phyloP scores from a whole-genome alignment of 257 asterid species.

The Solanum lignicaule region DNA sequence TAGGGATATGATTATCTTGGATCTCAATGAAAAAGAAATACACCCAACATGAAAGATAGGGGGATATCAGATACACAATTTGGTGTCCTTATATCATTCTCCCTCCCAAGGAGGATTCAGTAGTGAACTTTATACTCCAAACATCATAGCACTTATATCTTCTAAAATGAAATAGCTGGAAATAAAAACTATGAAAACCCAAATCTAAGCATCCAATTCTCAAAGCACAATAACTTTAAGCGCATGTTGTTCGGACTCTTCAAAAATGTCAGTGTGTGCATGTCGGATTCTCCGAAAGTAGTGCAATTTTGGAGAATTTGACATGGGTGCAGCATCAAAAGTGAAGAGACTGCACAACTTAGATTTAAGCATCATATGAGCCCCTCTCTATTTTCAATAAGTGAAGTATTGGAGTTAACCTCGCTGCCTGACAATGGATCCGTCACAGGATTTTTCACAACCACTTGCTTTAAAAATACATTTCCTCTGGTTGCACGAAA shows the following conservation, averaged over 20 bases:
- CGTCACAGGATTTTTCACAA: slow-evolving; percentile 34
- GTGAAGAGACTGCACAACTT: not conserved
- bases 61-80: not conserved
- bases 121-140: not conserved
- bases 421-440: slow-evolving; percentile 51
- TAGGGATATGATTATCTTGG: not conserved
- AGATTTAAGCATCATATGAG: not conserved
- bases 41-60: not conserved
- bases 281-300: not conserved
- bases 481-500: slow-evolving; percentile 67
- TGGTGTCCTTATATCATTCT: not conserved
- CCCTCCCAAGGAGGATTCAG: not conserved
- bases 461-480: slow-evolving; percentile 47
- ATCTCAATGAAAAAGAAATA: not conserved
- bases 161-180: not conserved
- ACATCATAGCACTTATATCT: not conserved
- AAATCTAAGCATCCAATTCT: not conserved
- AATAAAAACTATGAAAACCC: not conserved
- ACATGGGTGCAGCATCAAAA: not conserved
- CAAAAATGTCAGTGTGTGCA: not conserved
- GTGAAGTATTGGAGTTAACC: slow-evolving; percentile 19
- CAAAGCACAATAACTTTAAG: not conserved
- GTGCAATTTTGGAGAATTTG: not conserved
- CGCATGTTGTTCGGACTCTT: not conserved
- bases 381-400: not conserved